Conservation (phyloP, 768 basidiomycete species). For the Suillus tomentosus region DNA sequence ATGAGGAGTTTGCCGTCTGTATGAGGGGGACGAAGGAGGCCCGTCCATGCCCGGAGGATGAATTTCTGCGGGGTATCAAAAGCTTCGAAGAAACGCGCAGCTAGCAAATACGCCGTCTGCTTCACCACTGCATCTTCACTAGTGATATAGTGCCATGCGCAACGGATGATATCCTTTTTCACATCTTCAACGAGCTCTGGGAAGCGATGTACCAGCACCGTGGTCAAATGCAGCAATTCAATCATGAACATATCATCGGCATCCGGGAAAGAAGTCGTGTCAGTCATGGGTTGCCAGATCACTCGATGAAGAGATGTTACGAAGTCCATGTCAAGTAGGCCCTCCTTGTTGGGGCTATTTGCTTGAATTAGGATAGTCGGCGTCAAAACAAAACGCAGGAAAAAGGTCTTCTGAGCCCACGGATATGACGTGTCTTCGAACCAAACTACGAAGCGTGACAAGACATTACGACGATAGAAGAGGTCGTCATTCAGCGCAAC, state of each 20-base stretch:
- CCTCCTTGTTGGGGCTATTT: constrained; percentile 51
- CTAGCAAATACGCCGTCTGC: constrained; percentile 87
- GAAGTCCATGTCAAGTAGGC: constrained; percentile 72
- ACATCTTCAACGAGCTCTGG: constrained; percentile 76
- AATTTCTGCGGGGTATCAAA: constrained; percentile 92
- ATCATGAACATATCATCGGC: constrained; percentile 87
- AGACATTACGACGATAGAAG: constrained; percentile 75
- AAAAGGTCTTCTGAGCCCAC: constrained; percentile 77
- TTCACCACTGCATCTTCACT: constrained; percentile 90
- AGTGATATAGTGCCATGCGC: constrained; percentile 86
- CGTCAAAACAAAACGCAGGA: constrained; percentile 82
- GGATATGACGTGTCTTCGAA: constrained; percentile 66
- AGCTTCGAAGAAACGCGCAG: constrained; percentile 88
- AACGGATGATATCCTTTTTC: constrained; percentile 91
- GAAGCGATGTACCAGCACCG: constrained; percentile 84
- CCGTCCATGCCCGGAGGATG: constrained; percentile 87
- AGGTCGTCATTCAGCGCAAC: constrained; percentile 73
- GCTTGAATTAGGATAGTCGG: constrained; percentile 84
- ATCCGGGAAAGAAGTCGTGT: constrained; percentile 49
- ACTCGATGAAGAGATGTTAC: constrained; percentile 67
- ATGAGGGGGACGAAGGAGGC: constrained; percentile 78
- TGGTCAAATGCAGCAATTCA: constrained; percentile 88
- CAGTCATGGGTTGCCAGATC: constrained; percentile 82
- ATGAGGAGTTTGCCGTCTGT: constrained; percentile 77
- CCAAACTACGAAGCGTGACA: constrained; percentile 85